Percentiles rank a stretch among this genome's conserved stretches.
phyloP scores from a whole-genome alignment of 176 grass and related monocot species.

The Zizania latifolia region DNA sequence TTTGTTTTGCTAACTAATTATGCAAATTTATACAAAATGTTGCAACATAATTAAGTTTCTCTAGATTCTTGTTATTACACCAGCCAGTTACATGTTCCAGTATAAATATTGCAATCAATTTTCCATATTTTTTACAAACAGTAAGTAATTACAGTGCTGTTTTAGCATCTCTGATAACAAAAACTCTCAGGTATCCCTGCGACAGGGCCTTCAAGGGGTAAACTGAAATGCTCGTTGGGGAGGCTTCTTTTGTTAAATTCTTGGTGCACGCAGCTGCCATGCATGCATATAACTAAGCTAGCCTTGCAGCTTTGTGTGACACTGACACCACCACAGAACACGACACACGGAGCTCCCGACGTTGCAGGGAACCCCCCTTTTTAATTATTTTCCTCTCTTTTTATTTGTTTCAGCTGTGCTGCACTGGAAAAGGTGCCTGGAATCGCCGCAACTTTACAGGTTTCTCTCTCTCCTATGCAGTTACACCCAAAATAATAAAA shows the following conservation, averaged over 20 bases:
- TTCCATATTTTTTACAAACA: neutral
- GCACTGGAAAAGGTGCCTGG: conserved; percentile 33
- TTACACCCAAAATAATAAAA: neutral
- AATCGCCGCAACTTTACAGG: conserved; percentile 21
- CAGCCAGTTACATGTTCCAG: neutral
- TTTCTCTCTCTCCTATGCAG: neutral
- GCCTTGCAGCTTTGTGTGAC: conserved; percentile 29
- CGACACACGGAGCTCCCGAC: conserved; percentile 22
- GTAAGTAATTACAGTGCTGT: neutral
- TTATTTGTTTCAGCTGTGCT: conserved; percentile 9
- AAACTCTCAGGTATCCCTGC: neutral
- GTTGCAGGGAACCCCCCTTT: neutral
- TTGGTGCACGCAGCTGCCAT: conserved; percentile 23
- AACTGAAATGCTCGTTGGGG: neutral
- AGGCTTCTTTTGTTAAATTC: conserved; percentile 27
- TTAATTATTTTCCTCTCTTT: neutral
- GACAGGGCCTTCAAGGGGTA: conserved; percentile 17
- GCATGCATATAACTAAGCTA: conserved; percentile 29
- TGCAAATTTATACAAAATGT: neutral
- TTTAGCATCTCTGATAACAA: neutral
- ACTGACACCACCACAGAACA: conserved; percentile 40
- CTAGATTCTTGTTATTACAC: neutral
- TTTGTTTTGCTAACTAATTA: neutral
- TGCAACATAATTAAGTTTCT: neutral
- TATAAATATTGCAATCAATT: neutral